Base-by-base conservation (phyloP, 2,329 filamentous ascomycete species). In the Neonectria magnoliae region DNA sequence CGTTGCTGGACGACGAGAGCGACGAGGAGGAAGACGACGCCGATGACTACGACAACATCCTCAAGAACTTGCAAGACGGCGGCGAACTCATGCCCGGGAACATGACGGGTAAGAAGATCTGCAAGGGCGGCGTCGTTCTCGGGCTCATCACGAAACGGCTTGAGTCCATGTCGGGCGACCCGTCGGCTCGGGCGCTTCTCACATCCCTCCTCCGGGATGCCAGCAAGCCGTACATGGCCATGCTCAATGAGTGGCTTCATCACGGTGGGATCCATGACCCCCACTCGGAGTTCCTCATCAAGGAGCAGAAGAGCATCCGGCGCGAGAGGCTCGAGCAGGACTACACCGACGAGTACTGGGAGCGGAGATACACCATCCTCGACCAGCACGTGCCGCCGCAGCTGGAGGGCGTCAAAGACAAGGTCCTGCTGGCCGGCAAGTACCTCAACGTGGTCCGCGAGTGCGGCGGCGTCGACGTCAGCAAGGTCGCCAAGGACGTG, bases 291-390 rank as follows among this genome's bases (percentile, higher is more conserved):
- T 99, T 99, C 71, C 82, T 99, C 57, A 90, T 99, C 75, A 97
- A 97, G 76, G 96, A 98, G 78, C 93, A 97, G 73, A 97, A 95
- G 79, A 97, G 94, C 75, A 98, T 99, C 72, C 91, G 91, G 63
- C 88, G 96, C 44, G 96, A 98, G 77, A 88, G 93, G 64, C 83
- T 99, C 3, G 94, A 98, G 75, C 91, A 97, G 76, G 96, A 99
- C 78, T 99, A 98, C 75, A 99, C 95, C 0, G 96, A 99, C 77
- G 96, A 99, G 75, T 99, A 99, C 79, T 99, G 96, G 96, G 96
- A 99, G 78, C 93, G 97, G 75, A 88, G 96, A 68, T 99, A 99
- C 76, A 98, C 96, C 5, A 91, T 99, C 67, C 91, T 96, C 64
- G 93, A 97, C 66, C 90, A 93, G 53, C 92, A 97, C 65, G 90